Percentiles rank a stretch among this genome's conserved stretches.
phyloP scores from a whole-genome alignment of 257 asterid genomes.

The Scutellaria barbata region DNA sequence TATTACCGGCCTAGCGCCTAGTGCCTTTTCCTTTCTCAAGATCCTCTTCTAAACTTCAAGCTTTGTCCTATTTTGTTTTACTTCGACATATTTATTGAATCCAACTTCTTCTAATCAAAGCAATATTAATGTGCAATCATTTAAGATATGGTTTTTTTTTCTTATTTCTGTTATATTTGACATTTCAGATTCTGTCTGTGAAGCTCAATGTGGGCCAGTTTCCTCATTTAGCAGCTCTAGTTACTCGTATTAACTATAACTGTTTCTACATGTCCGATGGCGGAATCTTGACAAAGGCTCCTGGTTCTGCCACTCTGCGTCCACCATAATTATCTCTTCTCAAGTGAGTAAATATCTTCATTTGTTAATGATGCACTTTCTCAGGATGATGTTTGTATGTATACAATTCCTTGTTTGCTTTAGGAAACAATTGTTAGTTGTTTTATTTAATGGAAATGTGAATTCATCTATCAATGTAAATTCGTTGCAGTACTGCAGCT shows the following conservation, averaged over 20 bases:
- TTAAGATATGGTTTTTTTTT: not conserved
- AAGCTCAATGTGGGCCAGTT: constrained; percentile 98
- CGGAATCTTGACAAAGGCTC: constrained; percentile 58
- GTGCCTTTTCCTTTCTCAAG: constrained; percentile 24
- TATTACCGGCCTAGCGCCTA: no score
- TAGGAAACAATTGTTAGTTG: no score
- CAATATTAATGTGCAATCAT: no score
- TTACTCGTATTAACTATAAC: constrained; percentile 90
- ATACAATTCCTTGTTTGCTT: no score
- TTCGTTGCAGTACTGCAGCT: no score
- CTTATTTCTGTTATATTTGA: constrained; percentile 25
- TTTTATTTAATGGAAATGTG: no score
- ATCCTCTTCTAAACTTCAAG: not conserved
- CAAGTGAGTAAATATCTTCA: no score
- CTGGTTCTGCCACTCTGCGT: constrained; percentile 51
- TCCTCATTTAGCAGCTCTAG: constrained; percentile 92
- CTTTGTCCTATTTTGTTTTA: not conserved
- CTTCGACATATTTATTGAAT: not conserved
- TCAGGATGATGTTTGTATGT: no score
- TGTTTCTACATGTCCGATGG: constrained; percentile 87
- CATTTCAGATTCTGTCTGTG: constrained; percentile 80
- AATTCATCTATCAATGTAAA: no score
- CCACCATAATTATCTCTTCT: constrained; percentile 28
- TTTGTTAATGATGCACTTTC: no score
- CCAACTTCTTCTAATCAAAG: not conserved